Evolutionary conservation across 352 stramenopile genomes (phyloP).

Genomic region (Pythium angustatum): DNA sequence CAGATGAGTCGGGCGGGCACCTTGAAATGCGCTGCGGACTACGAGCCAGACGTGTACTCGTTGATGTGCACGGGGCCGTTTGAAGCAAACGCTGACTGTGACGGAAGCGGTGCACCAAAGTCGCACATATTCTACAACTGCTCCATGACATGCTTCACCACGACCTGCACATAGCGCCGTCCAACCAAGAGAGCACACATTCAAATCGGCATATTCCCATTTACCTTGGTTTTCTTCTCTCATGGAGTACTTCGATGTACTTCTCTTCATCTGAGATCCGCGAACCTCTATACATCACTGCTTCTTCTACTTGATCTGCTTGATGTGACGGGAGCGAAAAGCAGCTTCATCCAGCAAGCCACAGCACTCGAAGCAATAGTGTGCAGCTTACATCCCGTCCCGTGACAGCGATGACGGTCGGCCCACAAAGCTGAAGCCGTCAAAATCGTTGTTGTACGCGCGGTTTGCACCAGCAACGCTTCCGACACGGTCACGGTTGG

Average conservation of each 20-base stretch:
- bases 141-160: slow-evolving; percentile 52
- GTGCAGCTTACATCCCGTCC: slow-evolving; percentile 22
- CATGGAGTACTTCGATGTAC: too few relatives aligned
- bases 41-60: slow-evolving; percentile 50
- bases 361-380: background rate
- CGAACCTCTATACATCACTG: slow-evolving; percentile 23
- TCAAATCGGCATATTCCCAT: slow-evolving; percentile 16
- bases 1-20: slow-evolving; percentile 31
- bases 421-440: slow-evolving; percentile 91
- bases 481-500: slow-evolving; percentile 74
- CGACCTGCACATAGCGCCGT: slow-evolving; percentile 35
- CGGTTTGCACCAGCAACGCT: slow-evolving; percentile 65
- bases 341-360: background rate
- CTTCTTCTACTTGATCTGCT: background rate
- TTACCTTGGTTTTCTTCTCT: slow-evolving; percentile 12
- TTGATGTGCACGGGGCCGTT: slow-evolving; percentile 56
- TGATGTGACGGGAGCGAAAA: background rate
- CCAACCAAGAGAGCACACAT: background rate
- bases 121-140: slow-evolving; percentile 68
- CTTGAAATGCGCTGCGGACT: slow-evolving; percentile 37
- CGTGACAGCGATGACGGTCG: slow-evolving; percentile 72
- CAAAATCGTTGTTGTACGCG: slow-evolving; percentile 78
- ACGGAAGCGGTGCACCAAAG: slow-evolving; percentile 32
- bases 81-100: slow-evolving; percentile 48
- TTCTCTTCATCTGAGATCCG: slow-evolving; percentile 4